These are phyloP conservation scores for Eucalyptus camaldulensis DNA, from an alignment of 345 rosid genomes.

Conservation along the genomic window DNA sequence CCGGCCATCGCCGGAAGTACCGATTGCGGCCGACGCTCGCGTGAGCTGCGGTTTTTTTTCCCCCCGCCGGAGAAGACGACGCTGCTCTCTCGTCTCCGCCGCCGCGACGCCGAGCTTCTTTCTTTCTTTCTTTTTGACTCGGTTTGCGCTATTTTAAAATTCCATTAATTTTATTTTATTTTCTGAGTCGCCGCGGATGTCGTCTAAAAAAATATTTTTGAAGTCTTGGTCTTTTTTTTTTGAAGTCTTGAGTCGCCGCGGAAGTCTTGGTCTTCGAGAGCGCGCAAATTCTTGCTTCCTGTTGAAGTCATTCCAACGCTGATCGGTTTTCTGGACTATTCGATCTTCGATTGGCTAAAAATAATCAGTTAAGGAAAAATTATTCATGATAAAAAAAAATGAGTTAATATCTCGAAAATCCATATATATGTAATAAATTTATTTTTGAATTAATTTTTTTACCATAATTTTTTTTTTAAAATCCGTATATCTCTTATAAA, in stretches of 20 bases:
- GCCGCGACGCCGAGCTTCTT: background rate
- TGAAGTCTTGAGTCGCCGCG: background rate
- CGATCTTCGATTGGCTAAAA: background rate
- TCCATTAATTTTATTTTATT: background rate
- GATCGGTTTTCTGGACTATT: background rate
- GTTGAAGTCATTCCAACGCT: background rate
- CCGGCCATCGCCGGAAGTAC: background rate
- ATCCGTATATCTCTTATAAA: fast-evolving
- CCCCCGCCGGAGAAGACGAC: background rate
- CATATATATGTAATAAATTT: too few relatives aligned
- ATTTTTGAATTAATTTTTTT: too few relatives aligned
- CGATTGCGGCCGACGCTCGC: background rate
- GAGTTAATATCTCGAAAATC: too few relatives aligned
- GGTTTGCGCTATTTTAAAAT: background rate
- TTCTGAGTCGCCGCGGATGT: background rate
- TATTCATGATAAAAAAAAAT: background rate
- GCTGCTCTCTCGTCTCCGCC: background rate
- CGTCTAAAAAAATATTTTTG: background rate
- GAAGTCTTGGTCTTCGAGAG: background rate
- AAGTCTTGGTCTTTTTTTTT: background rate
- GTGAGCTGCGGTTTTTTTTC: background rate
- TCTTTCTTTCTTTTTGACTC: background rate
- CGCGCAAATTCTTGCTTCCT: background rate
- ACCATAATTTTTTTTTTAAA: too few relatives aligned
- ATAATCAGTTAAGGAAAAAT: background rate